phyloP scores from a whole-genome alignment of 2,329 filamentous ascomycete species.

The Xylariaceae sp. region DNA sequence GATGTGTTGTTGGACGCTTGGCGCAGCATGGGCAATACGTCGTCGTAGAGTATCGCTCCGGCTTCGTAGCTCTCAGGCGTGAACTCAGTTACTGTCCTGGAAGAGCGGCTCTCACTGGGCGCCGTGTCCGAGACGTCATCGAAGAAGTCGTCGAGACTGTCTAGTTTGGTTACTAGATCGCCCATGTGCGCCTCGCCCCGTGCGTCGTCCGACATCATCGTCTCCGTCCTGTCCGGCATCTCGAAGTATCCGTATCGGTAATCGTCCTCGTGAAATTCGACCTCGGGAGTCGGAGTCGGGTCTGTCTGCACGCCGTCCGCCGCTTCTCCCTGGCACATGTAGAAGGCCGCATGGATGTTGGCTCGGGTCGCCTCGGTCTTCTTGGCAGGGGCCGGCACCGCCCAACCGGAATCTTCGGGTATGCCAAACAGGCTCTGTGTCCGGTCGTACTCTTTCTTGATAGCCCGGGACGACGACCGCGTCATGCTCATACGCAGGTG shows the following conservation, averaged over 20 bases:
- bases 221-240: conserved; percentile 68
- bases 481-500: conserved; percentile 98
- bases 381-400: conserved; percentile 84
- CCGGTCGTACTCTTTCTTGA: conserved; percentile 89
- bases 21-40: conserved; percentile 83
- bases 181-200: conserved; percentile 69
- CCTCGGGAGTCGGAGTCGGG: conserved; percentile 68
- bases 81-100: conserved; percentile 59
- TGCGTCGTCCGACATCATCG: conserved; percentile 85
- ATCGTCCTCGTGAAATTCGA: conserved; percentile 90
- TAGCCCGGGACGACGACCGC: conserved; percentile 73
- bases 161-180: conserved; percentile 75
- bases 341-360: conserved; percentile 95
- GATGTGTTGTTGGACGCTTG: conserved; percentile 76
- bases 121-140: conserved; percentile 60
- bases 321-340: conserved; percentile 73
- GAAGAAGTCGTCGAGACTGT: conserved; percentile 78
- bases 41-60: conserved; percentile 81
- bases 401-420: conserved; percentile 92
- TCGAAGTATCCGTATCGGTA: conserved; percentile 77
- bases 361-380: conserved; percentile 81
- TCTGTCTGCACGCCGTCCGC: conserved; percentile 52
- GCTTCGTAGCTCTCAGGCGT: conserved; percentile 63
- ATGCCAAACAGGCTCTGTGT: conserved; percentile 95
- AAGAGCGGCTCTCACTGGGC: conserved; percentile 56